These are phyloP conservation scores for Coemansia sp. DNA, from an alignment of 192 early-diverging fungal genomes.

Conservation along the genomic window DNA sequence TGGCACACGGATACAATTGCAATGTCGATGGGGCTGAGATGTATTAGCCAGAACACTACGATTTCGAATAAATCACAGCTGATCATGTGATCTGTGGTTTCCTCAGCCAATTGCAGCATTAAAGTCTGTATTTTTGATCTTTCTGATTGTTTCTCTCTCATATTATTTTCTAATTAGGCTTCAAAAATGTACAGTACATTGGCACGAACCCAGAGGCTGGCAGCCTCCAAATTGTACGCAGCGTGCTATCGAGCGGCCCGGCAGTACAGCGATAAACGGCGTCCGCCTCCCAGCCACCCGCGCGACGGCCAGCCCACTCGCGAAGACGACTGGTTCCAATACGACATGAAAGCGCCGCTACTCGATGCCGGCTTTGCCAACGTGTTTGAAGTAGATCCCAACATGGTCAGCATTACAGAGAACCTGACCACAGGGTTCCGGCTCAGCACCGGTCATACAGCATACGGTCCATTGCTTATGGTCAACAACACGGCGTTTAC, in stretches of 20 bases:
- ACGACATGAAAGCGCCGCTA: slow-evolving; percentile 54
- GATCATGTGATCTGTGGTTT: too few species aligned
- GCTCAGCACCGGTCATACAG: slow-evolving; percentile 28
- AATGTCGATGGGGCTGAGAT: too few species aligned
- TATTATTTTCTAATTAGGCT: too few species aligned
- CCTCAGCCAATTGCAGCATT: too few species aligned
- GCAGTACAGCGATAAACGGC: neutral
- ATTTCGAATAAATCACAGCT: too few species aligned
- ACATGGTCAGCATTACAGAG: slow-evolving; percentile 27
- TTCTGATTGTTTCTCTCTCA: too few species aligned
- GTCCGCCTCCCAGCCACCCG: neutral
- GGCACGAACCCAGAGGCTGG: neutral
- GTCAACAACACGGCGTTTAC: slow-evolving; percentile 53
- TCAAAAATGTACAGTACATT: neutral
- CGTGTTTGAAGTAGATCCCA: slow-evolving; percentile 36
- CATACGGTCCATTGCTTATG: slow-evolving; percentile 41
- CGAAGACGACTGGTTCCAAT: slow-evolving; percentile 13
- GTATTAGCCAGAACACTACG: too few species aligned
- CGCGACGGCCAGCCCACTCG: neutral
- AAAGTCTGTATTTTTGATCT: too few species aligned
- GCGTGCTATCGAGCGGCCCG: neutral
- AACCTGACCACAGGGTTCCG: slow-evolving; percentile 44
- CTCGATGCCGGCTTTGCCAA: slow-evolving; percentile 51
- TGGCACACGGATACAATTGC: too few species aligned
- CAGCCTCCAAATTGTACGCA: neutral